Evolutionary conservation across 345 rosid genomes (phyloP).

Genomic region (Eucalyptus cloeziana): DNA sequence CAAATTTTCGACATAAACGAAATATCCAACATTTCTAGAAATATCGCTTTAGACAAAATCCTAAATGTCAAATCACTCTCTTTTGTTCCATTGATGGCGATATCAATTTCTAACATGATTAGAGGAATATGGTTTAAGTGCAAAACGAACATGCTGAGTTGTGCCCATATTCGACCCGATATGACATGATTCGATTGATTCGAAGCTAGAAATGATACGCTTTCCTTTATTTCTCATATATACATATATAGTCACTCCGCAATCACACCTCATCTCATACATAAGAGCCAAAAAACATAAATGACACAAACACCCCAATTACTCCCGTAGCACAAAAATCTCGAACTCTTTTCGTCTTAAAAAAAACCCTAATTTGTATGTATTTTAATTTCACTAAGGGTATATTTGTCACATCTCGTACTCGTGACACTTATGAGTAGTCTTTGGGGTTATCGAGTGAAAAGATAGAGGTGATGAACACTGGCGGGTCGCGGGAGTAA

Average conservation of each 20-base stretch:
- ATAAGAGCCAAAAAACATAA: too few species aligned
- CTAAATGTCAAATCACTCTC: background rate
- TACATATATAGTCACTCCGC: too few species aligned
- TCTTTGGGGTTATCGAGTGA: too few species aligned
- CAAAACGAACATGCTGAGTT: background rate
- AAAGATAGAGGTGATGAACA: too few species aligned
- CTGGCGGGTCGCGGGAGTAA: rapidly evolving
- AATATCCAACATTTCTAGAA: background rate
- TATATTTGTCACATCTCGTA: too few species aligned
- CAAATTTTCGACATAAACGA: background rate
- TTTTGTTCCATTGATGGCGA: background rate
- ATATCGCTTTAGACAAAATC: background rate
- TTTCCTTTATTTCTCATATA: background rate
- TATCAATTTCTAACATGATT: background rate
- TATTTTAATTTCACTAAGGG: rapidly evolving
- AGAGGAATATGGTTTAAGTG: background rate
- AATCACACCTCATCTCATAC: too few species aligned
- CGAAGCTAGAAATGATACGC: background rate
- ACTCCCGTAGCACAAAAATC: rapidly evolving
- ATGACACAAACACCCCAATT: too few species aligned
- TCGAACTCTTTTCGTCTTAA: background rate
- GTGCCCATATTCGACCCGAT: background rate
- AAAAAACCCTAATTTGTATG: too few species aligned
- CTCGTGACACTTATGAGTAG: too few species aligned
- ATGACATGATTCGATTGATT: background rate